Evolutionary conservation across 2,329 filamentous ascomycete genomes (phyloP), one percentile per base, ranked within the genome.

Genomic region (Trichoderma atrobrunneum): DNA sequence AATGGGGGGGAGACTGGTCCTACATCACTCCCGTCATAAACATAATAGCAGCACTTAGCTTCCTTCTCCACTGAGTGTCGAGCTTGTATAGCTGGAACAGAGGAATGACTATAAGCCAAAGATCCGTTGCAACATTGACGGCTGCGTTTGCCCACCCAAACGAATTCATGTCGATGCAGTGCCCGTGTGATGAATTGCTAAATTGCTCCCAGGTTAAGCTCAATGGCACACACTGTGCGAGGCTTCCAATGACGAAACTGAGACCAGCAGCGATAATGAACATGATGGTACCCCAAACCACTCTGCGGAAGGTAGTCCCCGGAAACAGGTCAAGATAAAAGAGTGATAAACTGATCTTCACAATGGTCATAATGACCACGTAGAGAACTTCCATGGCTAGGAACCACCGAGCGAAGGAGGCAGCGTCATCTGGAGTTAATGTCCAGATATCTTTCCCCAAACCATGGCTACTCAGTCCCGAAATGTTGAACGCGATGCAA

Each of bases 271-370:
- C 57, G 1, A 73, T 73, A 16, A 78, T 80, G 63, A 85, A 78
- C 14, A 72, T 63, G 5, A 81, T 75, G 1, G 80, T 80, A 4
- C 74, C 76, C 76, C 79, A 82, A 0, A 84, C 75, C n/a, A 81
- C 18, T 12, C 76, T 74, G 5, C 78, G 76, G n/a, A 82, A 79
- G 0, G 39, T 72, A 3, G 63, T 73, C 0, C 76, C 76, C 1
- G 82, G 81, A 48, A 85, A 85, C 51, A 85, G 81, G 14, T 81
- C 78, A 18, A 84, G 78, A 71, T 84, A 85, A 72, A 85, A 84
- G 72, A 81, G 79, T 3, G 84, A 73, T 16, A 85, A 75, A 1
- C 83, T 82, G 28, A 83, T 75, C 74, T 85, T 84, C 48, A 83
- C 77, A 5, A 84, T 74, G 5, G 79, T 78, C 63, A 83, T 78